Conservation (phyloP, 257 asterid genomes). For the Nicotiana obtusifolia region DNA sequence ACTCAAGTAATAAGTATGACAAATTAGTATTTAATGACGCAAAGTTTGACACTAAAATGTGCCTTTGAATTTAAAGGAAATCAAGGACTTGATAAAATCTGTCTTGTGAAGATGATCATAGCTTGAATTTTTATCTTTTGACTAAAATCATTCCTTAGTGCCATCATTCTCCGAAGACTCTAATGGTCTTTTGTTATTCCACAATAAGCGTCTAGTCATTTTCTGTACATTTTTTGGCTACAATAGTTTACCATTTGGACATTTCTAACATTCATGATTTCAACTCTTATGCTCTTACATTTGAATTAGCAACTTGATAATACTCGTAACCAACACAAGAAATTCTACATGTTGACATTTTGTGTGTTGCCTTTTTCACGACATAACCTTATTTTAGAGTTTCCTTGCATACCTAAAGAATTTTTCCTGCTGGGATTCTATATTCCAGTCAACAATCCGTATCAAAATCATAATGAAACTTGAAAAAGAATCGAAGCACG, state of each 20-base stretch:
- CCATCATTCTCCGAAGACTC: neutral
- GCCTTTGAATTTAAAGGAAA: neutral
- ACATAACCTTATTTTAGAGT: neutral
- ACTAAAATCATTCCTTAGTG: neutral
- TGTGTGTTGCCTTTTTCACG: conserved; percentile 4
- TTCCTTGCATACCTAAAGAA: neutral
- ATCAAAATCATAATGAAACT: neutral
- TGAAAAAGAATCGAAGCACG: neutral
- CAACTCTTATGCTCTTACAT: neutral
- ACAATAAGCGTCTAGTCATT: neutral
- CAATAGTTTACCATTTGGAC: neutral
- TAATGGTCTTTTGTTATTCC: neutral
- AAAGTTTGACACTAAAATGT: neutral
- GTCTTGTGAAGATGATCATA: neutral
- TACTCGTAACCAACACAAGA: neutral
- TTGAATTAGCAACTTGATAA: neutral
- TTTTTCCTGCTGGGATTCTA: neutral
- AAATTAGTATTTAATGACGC: neutral
- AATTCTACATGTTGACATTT: conserved; percentile 18
- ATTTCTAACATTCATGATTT: neutral
- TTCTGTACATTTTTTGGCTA: neutral
- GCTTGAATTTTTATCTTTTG: neutral
- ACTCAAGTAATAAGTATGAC: neutral
- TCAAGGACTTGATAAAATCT: neutral
- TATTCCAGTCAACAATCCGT: neutral